Evolutionary conservation across 306 rosid species (phyloP), one percentile per base, ranked within the genome.

Genomic region (Dryas alaskensis): DNA sequence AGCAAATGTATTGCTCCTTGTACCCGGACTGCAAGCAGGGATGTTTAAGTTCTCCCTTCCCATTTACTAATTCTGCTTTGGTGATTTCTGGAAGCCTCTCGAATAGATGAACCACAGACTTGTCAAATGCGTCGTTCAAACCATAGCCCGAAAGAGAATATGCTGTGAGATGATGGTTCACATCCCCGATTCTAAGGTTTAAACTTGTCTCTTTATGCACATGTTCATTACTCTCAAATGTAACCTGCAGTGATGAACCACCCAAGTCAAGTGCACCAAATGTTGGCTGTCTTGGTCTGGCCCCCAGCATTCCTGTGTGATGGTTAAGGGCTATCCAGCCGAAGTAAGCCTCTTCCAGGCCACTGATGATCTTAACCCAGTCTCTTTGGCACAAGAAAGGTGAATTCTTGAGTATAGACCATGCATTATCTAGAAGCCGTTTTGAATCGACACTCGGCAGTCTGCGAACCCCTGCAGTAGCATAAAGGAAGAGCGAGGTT

Each of bases 261-360:
- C 99, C 99, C 85, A 94, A 79, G 66, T 94, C 97, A 69, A 94
- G 97, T 6, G 97, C 92, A 46, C 97, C 99, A 77, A 82, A 92
- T 11, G 97, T 94, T 22, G 90, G 89, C 77, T 83, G 76, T 81
- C 88, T 88, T 25, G 95, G 93, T 39, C 59, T 86, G 54, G 81
- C 86, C 43, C 97, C 93, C 65, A 94, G 85, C 60, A 86, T 77
- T 5, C 82, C 78, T 5, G 81, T 84, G 40, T 84, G 82, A 84
- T 92, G 88, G 81, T 94, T 94, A 77, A 94, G 97, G 7, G 97
- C 90, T 58, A 94, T 91, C 98, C 98, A 94, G 46, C 98, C 98
- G 75, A 78, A 91, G 65, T 94, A 94, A 67, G 97, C 98, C 72
- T 94, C 98, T 80, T 94, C 98, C 4, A 89, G 82, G 39, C 98